These are phyloP conservation scores for Neonectria neomacrospora DNA, from an alignment of 2,329 filamentous ascomycete genomes.

Conservation along the genomic window DNA sequence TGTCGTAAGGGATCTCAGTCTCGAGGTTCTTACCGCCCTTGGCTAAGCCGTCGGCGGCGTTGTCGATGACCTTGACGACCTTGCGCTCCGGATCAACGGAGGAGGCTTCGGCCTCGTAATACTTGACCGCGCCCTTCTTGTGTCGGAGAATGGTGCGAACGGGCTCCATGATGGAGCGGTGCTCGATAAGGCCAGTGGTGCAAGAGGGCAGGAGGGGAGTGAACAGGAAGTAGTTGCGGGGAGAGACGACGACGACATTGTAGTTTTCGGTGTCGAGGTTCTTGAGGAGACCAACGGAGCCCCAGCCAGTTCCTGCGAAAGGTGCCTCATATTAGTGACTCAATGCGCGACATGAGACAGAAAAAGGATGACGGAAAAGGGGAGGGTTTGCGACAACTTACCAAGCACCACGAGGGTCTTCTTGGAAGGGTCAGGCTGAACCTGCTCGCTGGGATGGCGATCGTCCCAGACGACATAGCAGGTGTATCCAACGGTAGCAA, in stretches of 20 bases:
- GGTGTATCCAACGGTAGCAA: conserved; percentile 77
- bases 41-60: conserved; percentile 84
- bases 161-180: conserved; percentile 99
- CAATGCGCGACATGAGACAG: conserved; percentile 23
- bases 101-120: conserved; percentile 97
- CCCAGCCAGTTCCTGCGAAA: conserved; percentile 88
- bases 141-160: conserved; percentile 94
- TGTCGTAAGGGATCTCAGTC: conserved; percentile 96
- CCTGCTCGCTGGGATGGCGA: conserved; percentile 84
- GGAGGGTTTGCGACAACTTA: conserved; percentile 56
- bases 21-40: conserved; percentile 73
- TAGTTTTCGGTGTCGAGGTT: conserved; percentile 99
- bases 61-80: conserved; percentile 88
- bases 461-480: conserved; percentile 85
- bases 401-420: conserved; percentile 97
- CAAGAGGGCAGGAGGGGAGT: conserved; percentile 97
- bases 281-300: conserved; percentile 93
- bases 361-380: background rate
- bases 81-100: conserved; percentile 94
- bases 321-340: conserved; percentile 40
- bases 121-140: conserved; percentile 93
- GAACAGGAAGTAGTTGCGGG: conserved; percentile 99
- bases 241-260: conserved; percentile 97
- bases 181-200: conserved; percentile 96
- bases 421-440: conserved; percentile 83